Evolutionary conservation across 129 eudicot species (phyloP).

Genomic region (Flaveria trinervia): DNA sequence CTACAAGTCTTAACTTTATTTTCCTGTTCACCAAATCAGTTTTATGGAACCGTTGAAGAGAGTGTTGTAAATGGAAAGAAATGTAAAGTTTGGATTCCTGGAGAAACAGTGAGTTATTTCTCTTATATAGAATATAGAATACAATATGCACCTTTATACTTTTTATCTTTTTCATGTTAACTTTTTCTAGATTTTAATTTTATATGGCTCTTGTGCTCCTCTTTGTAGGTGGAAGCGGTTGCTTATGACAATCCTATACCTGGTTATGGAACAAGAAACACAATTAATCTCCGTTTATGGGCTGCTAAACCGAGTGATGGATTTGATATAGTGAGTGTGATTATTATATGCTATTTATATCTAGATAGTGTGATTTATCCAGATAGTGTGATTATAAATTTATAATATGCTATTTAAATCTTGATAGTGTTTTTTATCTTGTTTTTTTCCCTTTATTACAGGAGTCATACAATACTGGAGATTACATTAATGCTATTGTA

Average conservation of each 20-base stretch:
- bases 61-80: conserved; percentile 48
- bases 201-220: background rate
- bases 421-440: background rate
- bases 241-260: conserved; percentile 73
- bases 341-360: conserved; percentile 15
- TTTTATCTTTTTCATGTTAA: background rate
- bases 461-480: conserved; percentile 71
- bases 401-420: conserved; percentile 9
- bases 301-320: conserved; percentile 65
- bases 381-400: background rate
- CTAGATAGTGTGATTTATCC: conserved; percentile 4
- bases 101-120: conserved; percentile 50
- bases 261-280: conserved; percentile 65
- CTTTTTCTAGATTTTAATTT: background rate
- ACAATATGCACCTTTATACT: background rate
- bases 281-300: conserved; percentile 62
- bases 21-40: conserved; percentile 35
- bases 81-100: conserved; percentile 53
- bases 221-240: conserved; percentile 55
- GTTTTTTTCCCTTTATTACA: conserved; percentile 24
- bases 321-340: conserved; percentile 44
- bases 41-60: conserved; percentile 57
- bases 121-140: background rate
- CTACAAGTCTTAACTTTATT: conserved; percentile 6
- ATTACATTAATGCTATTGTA: conserved; percentile 56